A percentile compares a stretch with the other conserved stretches of the same genome.
These are phyloP conservation scores for Lecanicillium sp. DNA, from an alignment of 2,329 filamentous ascomycete genomes.

Conservation along the genomic window DNA sequence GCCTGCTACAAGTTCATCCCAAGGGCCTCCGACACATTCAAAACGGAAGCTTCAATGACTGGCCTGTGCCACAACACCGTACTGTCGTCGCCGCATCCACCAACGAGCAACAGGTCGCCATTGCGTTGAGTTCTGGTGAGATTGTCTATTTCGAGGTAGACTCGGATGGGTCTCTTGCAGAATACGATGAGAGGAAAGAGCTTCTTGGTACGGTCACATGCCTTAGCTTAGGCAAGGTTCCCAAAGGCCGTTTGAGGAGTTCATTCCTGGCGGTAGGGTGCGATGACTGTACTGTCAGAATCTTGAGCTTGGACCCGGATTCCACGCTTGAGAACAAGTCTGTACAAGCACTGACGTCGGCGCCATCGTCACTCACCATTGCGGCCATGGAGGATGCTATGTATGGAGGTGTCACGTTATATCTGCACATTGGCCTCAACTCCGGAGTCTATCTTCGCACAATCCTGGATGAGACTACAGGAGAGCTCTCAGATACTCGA, in stretches of 20 bases:
- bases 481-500: slow-evolving; percentile 88
- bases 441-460: slow-evolving; percentile 95
- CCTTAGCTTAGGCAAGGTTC: slow-evolving; percentile 87
- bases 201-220: slow-evolving; percentile 95
- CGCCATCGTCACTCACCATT: slow-evolving; percentile 81
- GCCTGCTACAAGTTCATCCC: slow-evolving; percentile 90
- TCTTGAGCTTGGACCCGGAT: slow-evolving; percentile 83
- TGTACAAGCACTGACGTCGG: slow-evolving; percentile 85
- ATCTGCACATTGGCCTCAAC: slow-evolving; percentile 90
- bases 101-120: slow-evolving; percentile 86
- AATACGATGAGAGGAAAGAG: slow-evolving; percentile 91
- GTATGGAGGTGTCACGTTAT: slow-evolving; percentile 79
- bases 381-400: slow-evolving; percentile 95
- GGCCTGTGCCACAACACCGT: slow-evolving; percentile 86
- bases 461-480: slow-evolving; percentile 89
- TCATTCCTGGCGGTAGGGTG: slow-evolving; percentile 94
- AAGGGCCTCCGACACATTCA: slow-evolving; percentile 90
- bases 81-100: slow-evolving; percentile 92
- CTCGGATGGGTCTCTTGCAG: slow-evolving; percentile 77
- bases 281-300: slow-evolving; percentile 91
- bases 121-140: slow-evolving; percentile 91
- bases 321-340: slow-evolving; percentile 89
- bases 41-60: slow-evolving; percentile 75
- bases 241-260: slow-evolving; percentile 80
- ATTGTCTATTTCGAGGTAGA: slow-evolving; percentile 99